These are phyloP conservation scores for Rhododendron griersonianum DNA, from an alignment of 148 eudicot genomes.

Conservation along the genomic window DNA sequence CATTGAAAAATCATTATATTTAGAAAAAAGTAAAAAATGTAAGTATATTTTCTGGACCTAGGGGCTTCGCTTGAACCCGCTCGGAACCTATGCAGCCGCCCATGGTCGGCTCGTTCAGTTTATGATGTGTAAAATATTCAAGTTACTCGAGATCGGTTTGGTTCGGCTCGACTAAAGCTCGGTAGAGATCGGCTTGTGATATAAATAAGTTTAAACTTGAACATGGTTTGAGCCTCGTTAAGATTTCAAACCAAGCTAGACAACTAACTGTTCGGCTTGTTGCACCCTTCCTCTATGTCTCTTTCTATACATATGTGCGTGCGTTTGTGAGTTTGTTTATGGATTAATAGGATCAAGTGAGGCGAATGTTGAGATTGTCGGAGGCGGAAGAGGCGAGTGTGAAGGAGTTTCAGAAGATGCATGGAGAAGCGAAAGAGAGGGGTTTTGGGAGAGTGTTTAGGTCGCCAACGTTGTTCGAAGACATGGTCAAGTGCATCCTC, in stretches of 20 bases:
- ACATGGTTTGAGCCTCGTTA: not conserved
- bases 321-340: not conserved
- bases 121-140: no score
- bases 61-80: no score
- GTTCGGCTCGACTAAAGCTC: not conserved
- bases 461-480: constrained; percentile 81
- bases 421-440: constrained; percentile 35
- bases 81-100: no score
- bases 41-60: no score
- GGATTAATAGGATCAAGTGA: constrained; percentile 48
- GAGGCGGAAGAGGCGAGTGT: constrained; percentile 46
- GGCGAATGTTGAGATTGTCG: constrained; percentile 68
- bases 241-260: not conserved
- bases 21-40: no score
- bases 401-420: constrained; percentile 50
- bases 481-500: constrained; percentile 76
- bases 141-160: no score
- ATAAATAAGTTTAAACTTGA: not conserved
- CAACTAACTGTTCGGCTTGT: not conserved
- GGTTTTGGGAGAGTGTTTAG: constrained; percentile 76
- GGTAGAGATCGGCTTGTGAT: not conserved
- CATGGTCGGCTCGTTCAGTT: no score
- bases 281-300: not conserved
- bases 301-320: not conserved
- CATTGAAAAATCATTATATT: no score